Evolutionary conservation across 106 monocot species (phyloP).

Genomic region (Allium cepa): DNA sequence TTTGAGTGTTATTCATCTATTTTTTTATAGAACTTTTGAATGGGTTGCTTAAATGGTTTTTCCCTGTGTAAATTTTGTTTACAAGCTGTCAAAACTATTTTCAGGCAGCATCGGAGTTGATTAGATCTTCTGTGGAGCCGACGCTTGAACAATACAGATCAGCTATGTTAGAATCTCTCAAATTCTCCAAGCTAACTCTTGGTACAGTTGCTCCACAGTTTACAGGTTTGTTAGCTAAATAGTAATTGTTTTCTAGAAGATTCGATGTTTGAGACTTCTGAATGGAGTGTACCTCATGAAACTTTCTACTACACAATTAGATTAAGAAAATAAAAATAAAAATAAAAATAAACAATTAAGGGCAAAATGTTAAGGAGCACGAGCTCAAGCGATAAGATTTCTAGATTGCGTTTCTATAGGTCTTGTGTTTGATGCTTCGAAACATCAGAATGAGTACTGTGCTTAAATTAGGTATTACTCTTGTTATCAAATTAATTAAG

Average conservation of each 20-base stretch:
- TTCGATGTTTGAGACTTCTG: not conserved
- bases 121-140: conserved; percentile 82
- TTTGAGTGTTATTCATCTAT: too few relatives aligned
- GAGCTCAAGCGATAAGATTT: not conserved
- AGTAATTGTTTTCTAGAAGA: too few relatives aligned
- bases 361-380: too few relatives aligned
- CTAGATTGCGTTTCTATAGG: too few relatives aligned
- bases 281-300: not conserved
- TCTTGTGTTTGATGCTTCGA: too few relatives aligned
- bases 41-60: too few relatives aligned
- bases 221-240: conserved; percentile 44
- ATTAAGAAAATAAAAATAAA: not conserved
- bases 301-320: not conserved
- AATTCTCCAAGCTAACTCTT: conserved; percentile 90
- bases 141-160: conserved; percentile 82
- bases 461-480: too few relatives aligned
- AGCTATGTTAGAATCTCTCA: conserved; percentile 60
- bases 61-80: too few relatives aligned
- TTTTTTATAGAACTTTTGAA: too few relatives aligned
- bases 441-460: too few relatives aligned
- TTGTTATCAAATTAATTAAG: too few relatives aligned
- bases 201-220: conserved; percentile 98
- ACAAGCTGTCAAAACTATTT: not conserved
- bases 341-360: not conserved
- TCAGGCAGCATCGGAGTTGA: conserved; percentile 95